These are phyloP conservation scores for Halophytophthora batemanensis DNA, from an alignment of 352 stramenopile species.

Conservation along the genomic window DNA sequence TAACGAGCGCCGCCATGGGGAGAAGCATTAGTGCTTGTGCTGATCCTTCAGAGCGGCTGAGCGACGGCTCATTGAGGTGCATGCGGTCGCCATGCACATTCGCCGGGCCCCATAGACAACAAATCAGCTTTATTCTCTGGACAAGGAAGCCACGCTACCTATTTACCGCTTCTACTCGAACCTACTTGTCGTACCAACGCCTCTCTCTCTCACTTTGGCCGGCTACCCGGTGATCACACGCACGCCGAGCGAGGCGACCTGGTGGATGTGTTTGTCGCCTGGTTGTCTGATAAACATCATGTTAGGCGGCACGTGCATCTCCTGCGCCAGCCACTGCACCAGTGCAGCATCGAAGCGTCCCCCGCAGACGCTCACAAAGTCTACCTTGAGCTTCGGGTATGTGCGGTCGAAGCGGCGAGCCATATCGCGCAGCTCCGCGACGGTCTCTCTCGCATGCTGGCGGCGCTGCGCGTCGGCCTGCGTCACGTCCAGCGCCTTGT, in stretches of 20 bases:
- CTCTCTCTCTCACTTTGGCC: no score
- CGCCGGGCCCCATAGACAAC: no score
- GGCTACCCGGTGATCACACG: constrained; percentile 82
- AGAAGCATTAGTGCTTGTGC: no score
- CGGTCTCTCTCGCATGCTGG: constrained; percentile 31
- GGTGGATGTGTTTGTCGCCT: constrained; percentile 86
- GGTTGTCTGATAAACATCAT: constrained; percentile 94
- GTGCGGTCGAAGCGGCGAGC: constrained; percentile 83
- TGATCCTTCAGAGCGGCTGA: no score
- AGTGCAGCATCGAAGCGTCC: constrained; percentile 68
- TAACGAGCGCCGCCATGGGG: no score
- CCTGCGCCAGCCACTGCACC: constrained; percentile 83
- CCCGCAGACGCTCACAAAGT: constrained; percentile 75
- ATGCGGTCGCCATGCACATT: no score
- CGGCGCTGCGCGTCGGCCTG: constrained; percentile 33
- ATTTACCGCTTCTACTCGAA: no score
- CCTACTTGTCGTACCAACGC: no score
- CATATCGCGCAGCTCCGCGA: constrained; percentile 76
- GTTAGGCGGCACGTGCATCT: constrained; percentile 80
- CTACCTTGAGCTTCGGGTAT: constrained; percentile 92
- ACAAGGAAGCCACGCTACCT: no score
- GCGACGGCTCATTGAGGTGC: no score
- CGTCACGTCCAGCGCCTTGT: constrained; percentile 30
- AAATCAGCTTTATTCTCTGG: no score
- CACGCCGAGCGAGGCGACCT: constrained; percentile 82